phyloP scores from a whole-genome alignment of 495 filamentous ascomycete genomes.

The Trichoderma reesei region DNA sequence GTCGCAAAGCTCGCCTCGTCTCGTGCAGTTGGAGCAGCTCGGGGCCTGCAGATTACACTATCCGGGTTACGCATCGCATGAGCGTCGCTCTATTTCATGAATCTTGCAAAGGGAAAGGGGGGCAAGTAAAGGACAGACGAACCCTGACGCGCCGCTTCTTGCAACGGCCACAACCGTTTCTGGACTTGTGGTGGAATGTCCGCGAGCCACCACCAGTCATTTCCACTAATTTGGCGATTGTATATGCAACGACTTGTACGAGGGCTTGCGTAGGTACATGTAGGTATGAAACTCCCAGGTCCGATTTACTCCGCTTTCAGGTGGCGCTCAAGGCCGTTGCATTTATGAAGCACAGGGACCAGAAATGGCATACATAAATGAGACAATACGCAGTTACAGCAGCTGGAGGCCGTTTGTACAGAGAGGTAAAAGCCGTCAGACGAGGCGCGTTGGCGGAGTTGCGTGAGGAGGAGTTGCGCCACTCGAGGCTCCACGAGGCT shows the following conservation, averaged over 20 bases:
- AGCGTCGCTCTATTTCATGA: not conserved
- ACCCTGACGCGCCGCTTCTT: conserved; percentile 19
- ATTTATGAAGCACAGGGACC: not conserved
- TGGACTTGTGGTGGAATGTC: conserved; percentile 19
- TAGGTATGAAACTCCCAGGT: not conserved
- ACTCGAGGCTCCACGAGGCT: not conserved
- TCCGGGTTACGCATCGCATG: not conserved
- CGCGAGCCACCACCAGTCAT: conserved; percentile 13
- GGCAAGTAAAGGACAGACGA: not conserved
- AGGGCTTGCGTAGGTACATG: not conserved
- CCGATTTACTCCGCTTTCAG: not conserved
- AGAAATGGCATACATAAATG: not conserved
- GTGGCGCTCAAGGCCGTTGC: not conserved
- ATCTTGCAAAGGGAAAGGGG: not conserved
- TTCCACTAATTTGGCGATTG: not conserved
- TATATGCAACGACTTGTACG: no score
- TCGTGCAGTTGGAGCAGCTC: conserved; percentile 17
- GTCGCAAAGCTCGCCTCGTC: conserved; percentile 19
- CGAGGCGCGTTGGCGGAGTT: not conserved
- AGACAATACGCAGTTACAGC: not conserved
- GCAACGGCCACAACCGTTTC: conserved; percentile 19
- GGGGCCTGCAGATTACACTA: conserved; percentile 20
- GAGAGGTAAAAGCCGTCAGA: not conserved
- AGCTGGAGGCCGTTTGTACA: not conserved
- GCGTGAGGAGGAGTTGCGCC: not conserved